Evolutionary conservation across 2,329 filamentous ascomycete species (phyloP).

Genomic region (Ophiocordyceps australis): DNA sequence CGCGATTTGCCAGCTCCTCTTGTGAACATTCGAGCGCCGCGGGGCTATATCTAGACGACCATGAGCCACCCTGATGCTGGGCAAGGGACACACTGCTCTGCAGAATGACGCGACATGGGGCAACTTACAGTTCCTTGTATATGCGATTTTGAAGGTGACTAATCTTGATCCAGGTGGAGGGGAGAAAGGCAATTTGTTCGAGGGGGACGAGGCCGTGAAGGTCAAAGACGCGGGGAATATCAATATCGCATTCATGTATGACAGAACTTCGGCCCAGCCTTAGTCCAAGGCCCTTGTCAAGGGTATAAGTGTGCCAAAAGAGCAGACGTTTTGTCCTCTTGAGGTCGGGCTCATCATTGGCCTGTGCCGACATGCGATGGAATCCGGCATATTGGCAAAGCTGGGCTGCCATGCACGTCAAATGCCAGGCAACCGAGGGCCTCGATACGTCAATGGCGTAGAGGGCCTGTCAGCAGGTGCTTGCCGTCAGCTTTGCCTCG

Average conservation of each 20-base stretch:
- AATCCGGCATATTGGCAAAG: slow-evolving; percentile 46
- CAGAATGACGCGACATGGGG: neutral
- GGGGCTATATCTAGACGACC: slow-evolving; percentile 26
- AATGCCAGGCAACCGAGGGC: slow-evolving; percentile 45
- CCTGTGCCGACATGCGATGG: slow-evolving; percentile 24
- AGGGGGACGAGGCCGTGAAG: slow-evolving; percentile 20
- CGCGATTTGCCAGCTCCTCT: slow-evolving; percentile 20
- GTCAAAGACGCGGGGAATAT: slow-evolving; percentile 22
- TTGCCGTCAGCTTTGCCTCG: neutral
- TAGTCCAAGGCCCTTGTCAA: slow-evolving; percentile 39
- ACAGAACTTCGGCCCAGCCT: slow-evolving; percentile 38
- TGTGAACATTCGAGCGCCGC: slow-evolving; percentile 21
- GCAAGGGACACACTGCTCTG: no score
- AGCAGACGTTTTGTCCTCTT: slow-evolving; percentile 20
- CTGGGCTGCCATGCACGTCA: slow-evolving; percentile 37
- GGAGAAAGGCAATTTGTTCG: slow-evolving; percentile 20
- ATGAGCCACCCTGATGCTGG: no score
- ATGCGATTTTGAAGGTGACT: slow-evolving; percentile 38
- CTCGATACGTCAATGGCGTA: slow-evolving; percentile 44
- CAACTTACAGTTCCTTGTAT: slow-evolving; percentile 28
- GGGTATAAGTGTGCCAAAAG: slow-evolving; percentile 33
- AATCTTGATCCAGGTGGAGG: slow-evolving; percentile 34
- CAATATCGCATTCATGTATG: slow-evolving; percentile 42
- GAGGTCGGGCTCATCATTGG: slow-evolving; percentile 12
- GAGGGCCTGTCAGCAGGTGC: slow-evolving; percentile 24